Evolutionary conservation across 192 early-diverging fungal genomes (phyloP).

Genomic region (Umbelopsis sp.): DNA sequence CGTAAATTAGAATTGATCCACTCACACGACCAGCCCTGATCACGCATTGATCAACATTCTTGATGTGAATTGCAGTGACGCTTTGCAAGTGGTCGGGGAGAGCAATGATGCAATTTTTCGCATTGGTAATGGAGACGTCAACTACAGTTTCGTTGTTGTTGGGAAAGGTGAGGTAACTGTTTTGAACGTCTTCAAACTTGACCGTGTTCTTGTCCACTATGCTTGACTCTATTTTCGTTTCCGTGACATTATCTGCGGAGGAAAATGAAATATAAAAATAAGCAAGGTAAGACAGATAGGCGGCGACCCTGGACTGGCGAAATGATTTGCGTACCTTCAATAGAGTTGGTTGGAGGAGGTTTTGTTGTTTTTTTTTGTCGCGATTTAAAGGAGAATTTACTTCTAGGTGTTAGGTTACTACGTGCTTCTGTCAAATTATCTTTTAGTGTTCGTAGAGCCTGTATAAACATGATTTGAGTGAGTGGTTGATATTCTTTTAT

Average conservation of each 20-base stretch:
- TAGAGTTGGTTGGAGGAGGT: background rate
- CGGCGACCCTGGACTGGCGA: background rate
- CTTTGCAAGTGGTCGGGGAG: conserved; percentile 50
- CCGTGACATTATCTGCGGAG: background rate
- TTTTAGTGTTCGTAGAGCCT: conserved; percentile 55
- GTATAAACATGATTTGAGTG: background rate
- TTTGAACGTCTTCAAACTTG: background rate
- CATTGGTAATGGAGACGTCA: conserved; percentile 63
- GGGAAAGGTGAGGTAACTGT: background rate
- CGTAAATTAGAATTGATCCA: conserved; percentile 75
- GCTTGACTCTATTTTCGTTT: background rate
- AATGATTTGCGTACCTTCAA: background rate
- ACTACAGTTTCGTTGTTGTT: conserved; percentile 21
- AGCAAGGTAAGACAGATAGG: too few species aligned
- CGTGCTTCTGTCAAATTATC: conserved; percentile 41
- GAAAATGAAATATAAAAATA: too few species aligned
- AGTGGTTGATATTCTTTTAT: background rate
- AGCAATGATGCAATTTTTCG: conserved; percentile 67
- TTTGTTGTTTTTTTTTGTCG: conserved; percentile 32
- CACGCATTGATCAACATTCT: conserved; percentile 65
- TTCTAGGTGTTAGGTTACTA: conserved; percentile 52
- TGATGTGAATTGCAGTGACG: conserved; percentile 78
- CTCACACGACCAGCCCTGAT: conserved; percentile 67
- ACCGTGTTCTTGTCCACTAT: background rate
- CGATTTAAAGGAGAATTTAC: conserved; percentile 74